A percentile compares a stretch with the other conserved stretches of the same genome.
Conservation (phyloP, 495 filamentous ascomycete genomes). For the Penicillium fimorum region DNA sequence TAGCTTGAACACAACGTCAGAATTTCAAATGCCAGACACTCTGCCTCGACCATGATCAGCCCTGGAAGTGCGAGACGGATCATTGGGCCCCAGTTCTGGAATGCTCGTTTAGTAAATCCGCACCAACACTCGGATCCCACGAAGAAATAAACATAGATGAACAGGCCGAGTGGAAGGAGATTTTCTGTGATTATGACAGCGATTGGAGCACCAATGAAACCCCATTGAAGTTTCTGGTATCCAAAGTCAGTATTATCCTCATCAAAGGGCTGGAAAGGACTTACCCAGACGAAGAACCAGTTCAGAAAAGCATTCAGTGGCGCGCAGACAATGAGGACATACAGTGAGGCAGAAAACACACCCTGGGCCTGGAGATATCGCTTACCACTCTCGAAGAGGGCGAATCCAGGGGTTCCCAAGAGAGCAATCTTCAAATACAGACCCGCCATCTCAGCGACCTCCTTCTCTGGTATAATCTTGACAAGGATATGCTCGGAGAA, state of each 20-base stretch:
- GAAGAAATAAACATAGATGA: conserved; percentile 64
- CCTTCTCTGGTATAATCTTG: conserved; percentile 62
- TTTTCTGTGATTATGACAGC: conserved; percentile 80
- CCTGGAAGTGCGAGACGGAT: conserved; percentile 80
- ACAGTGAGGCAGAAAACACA: conserved; percentile 64
- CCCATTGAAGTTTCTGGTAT: conserved; percentile 61
- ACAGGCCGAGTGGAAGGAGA: conserved; percentile 72
- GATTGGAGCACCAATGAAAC: conserved; percentile 81
- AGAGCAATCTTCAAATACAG: conserved; percentile 65
- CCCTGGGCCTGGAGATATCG: conserved; percentile 75
- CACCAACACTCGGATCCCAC: conserved; percentile 71
- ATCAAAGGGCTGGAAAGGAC: conserved; percentile 14
- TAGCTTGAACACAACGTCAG: conserved; percentile 70
- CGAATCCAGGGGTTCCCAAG: conserved; percentile 67
- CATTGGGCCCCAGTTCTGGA: conserved; percentile 86
- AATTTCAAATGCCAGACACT: conserved; percentile 82
- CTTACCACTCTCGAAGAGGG: conserved; percentile 69
- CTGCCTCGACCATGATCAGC: conserved; percentile 88
- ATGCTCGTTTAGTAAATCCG: conserved; percentile 66
- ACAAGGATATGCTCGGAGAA: conserved; percentile 58
- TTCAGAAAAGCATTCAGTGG: conserved; percentile 72
- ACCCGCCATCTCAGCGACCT: conserved; percentile 63
- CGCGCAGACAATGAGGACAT: conserved; percentile 65
- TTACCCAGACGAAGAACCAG: conserved; percentile 72
- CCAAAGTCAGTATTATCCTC: conserved; percentile 7